Percentiles rank a stretch among this genome's conserved stretches.
Conservation (phyloP, 106 monocot genomes). For the Dendrobium catenatum region DNA sequence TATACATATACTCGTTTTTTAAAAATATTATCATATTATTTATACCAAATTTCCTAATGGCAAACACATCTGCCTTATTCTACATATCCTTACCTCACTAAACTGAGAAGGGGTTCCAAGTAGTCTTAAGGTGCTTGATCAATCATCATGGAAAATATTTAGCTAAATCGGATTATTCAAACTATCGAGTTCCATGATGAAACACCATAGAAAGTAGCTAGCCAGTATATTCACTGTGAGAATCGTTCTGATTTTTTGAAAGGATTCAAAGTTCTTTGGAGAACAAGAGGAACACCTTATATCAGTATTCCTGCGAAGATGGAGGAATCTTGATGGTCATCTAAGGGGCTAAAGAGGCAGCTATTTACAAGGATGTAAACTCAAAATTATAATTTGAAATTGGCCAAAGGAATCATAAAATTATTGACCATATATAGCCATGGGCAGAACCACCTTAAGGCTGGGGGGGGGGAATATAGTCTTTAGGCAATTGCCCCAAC, state of each 20-base stretch:
- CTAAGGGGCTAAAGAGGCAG: too few species aligned
- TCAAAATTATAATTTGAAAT: background rate
- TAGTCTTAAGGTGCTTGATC: too few species aligned
- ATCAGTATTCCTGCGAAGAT: background rate
- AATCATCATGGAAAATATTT: too few species aligned
- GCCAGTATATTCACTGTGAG: background rate
- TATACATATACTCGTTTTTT: slow-evolving; percentile 1
- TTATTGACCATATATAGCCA: background rate
- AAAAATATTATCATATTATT: background rate
- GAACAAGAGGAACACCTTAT: background rate
- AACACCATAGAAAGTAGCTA: background rate
- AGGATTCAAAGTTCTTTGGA: background rate
- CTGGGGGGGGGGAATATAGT: too few species aligned
- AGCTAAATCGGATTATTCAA: background rate
- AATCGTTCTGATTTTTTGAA: background rate
- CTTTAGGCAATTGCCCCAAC: too few species aligned
- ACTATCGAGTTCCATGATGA: background rate
- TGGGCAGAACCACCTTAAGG: too few species aligned
- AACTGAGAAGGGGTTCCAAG: background rate
- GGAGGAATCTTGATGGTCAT: background rate
- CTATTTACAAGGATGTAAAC: too few species aligned
- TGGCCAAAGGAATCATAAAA: background rate
- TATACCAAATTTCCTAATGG: background rate
- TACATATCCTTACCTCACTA: background rate
- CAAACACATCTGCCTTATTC: background rate